Evolutionary conservation across 331 rosid genomes (phyloP).

Genomic region (Dryas integrifolia): DNA sequence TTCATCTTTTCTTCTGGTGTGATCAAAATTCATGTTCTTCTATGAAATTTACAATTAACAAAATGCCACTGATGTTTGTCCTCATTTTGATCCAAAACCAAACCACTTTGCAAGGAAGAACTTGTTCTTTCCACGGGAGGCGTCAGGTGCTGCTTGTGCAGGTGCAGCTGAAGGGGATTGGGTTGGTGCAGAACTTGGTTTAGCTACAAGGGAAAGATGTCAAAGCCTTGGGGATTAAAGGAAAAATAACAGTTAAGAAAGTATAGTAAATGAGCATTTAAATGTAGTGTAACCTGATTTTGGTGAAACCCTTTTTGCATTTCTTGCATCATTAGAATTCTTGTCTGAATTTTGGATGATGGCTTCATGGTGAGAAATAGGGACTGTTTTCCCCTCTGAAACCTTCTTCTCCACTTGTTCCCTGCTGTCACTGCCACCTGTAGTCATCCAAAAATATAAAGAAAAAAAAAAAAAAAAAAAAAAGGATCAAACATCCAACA

Average conservation of each 20-base stretch:
- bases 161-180: slow-evolving; percentile 41
- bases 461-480: background rate
- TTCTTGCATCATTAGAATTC: slow-evolving; percentile 35
- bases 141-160: slow-evolving; percentile 36
- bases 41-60: slow-evolving; percentile 26
- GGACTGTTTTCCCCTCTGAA: slow-evolving; percentile 43
- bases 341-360: slow-evolving; percentile 34
- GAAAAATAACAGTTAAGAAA: background rate
- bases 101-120: slow-evolving; percentile 85
- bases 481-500: background rate
- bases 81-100: slow-evolving; percentile 78
- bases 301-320: slow-evolving; percentile 45
- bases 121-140: slow-evolving; percentile 57
- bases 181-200: slow-evolving; percentile 38
- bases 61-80: background rate
- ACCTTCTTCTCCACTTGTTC: slow-evolving; percentile 35
- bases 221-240: slow-evolving; percentile 22
- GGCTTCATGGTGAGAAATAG: slow-evolving; percentile 37
- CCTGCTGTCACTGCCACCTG: slow-evolving; percentile 37
- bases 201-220: slow-evolving; percentile 47
- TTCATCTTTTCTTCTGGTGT: slow-evolving; percentile 1
- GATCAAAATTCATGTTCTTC: slow-evolving; percentile 20
- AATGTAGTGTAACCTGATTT: slow-evolving; percentile 41
- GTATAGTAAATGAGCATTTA: background rate
- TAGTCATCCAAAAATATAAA: slow-evolving; percentile 5